Evolutionary conservation across 371 early-diverging fungal species (phyloP), one percentile per base, ranked within the genome.

Genomic region (Rhizomucor pusillus): DNA sequence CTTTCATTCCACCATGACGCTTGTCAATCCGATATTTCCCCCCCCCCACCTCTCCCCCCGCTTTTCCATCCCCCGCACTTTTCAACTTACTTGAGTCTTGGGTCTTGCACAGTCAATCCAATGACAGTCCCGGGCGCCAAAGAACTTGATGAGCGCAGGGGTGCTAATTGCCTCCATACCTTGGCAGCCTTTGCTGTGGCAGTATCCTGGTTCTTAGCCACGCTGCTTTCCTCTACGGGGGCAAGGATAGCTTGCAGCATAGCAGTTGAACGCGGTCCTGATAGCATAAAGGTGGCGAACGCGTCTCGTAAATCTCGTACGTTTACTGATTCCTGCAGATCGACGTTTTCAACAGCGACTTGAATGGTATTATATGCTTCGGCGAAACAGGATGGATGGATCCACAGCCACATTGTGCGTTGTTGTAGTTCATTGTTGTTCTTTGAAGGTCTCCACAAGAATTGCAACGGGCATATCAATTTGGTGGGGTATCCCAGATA

Each of bases 261-360:
- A 14, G 91, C 86, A 5, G 87, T 85, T 7, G 89, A 74, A 9
- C 90, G 73, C 13, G 91, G 91, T n/a, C 93, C 93, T 1, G 85
- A 83, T 34, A 92, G 71, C 47, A 91, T 89, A 66, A 91, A 90
- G 46, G 81, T 71, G 6, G 82, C 58, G 6, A 87, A 40, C 1
- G 79, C 66, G 16, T 74, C 62, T 35, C 78, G 67, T n/a, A 73
- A 44, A 62, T 77, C 58, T 16, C 51, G 65, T 35, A 73, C 29
- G 11, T 56, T 40, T 3, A 76, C 49, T 18, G 45, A 43, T 56
- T 33, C 23, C 9, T 3, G 35, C 16, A 34, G 35, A 34, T 7
- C 3, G 23, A 20, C 24, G n/a, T n/a, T 1, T n/a, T n/a, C n/a
- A n/a, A n/a, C n/a, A n/a, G n/a, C n/a, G 1, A 5, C 10, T 25